Evolutionary conservation across 306 rosid genomes (phyloP).

Genomic region (Inga laurina): DNA sequence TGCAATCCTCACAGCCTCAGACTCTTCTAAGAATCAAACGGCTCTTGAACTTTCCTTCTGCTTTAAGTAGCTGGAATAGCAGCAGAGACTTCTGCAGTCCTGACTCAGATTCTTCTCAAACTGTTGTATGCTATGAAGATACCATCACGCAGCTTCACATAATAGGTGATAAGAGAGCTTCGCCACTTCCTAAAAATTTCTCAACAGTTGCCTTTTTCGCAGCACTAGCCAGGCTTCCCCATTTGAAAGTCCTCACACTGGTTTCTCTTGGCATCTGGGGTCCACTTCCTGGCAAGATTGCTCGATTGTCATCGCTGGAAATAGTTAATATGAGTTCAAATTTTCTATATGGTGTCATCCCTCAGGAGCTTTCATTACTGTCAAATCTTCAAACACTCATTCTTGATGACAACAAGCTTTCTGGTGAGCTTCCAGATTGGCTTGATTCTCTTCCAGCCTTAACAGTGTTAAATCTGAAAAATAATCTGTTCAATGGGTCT

Average conservation of each 20-base stretch:
- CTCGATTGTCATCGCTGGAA: slow-evolving; percentile 65
- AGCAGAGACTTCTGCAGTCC: slow-evolving; percentile 70
- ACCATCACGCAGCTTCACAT: slow-evolving; percentile 79
- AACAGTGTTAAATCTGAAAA: slow-evolving; percentile 73
- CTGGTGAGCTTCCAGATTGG: slow-evolving; percentile 68
- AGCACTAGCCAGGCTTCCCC: slow-evolving; percentile 64
- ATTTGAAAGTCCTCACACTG: slow-evolving; percentile 78
- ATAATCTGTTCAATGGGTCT: slow-evolving; percentile 66
- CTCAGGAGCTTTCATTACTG: slow-evolving; percentile 61
- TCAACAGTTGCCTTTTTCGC: slow-evolving; percentile 61
- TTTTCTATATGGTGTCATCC: slow-evolving; percentile 71
- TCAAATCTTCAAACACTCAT: slow-evolving; percentile 70
- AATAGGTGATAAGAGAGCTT: slow-evolving; percentile 55
- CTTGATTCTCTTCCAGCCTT: slow-evolving; percentile 58
- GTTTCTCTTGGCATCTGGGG: slow-evolving; percentile 95
- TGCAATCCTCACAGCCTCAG: slow-evolving; percentile 53
- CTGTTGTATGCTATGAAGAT: slow-evolving; percentile 77
- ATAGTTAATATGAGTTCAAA: slow-evolving; percentile 82
- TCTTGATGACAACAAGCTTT: slow-evolving; percentile 76
- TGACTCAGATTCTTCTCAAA: slow-evolving; percentile 55
- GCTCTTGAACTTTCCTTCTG: slow-evolving; percentile 68
- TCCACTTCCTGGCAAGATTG: slow-evolving; percentile 65
- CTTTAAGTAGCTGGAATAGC: slow-evolving; percentile 58
- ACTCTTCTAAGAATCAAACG: slow-evolving; percentile 66
- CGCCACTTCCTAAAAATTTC: slow-evolving; percentile 64